Base-by-base conservation (phyloP, 352 stramenopile species). In the Phytophthora megakarya region DNA sequence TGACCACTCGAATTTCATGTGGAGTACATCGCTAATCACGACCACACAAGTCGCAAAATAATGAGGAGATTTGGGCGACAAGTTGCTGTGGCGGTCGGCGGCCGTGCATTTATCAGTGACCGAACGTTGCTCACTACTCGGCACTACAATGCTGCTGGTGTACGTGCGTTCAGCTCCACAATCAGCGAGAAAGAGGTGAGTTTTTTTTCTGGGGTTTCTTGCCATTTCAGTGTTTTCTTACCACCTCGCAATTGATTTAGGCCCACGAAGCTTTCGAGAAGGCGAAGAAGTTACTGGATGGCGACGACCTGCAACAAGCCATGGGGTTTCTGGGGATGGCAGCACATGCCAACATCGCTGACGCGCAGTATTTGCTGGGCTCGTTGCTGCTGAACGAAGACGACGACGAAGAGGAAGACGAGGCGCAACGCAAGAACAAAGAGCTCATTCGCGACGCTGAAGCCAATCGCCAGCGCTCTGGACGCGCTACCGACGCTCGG, bases 331-430 rank as follows among this genome's bases (percentile, higher is more conserved):
- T 93, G 23, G 76, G 74, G 40, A 75, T 84, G 40, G 85, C 82
- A 28, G 85, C 85, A 15, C 70, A 84, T 56, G 67, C 77, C n/a
- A 78, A 90, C 28, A 75, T 90, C 30, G 67, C 65, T 0, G 82
- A 93, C n/a, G 85, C 82, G 22, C 85, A 93, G 64, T 93, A 91
- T 58, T 43, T 91, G 25, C 73, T 93, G 25, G 85, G 79, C 22
- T 82, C 76, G 16, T 65, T 92, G 53, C 73, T 92, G 22, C 61
- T 86, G 23, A 65, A 80, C 48, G 76, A 81, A 49, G 74, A 75
- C 8, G 76, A 88, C 2, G 72, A 75, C 15, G 46, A 57, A 22
- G 67, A 88, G 4, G 67, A 80, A 3, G 55, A 75, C 4, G 60
- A 73, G 3, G 42, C 23, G 13, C 61, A 78, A 51, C 47, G 44